These are phyloP conservation scores for Neopestalotiopsis sp. DNA, from an alignment of 2,329 filamentous ascomycete genomes.

Conservation along the genomic window DNA sequence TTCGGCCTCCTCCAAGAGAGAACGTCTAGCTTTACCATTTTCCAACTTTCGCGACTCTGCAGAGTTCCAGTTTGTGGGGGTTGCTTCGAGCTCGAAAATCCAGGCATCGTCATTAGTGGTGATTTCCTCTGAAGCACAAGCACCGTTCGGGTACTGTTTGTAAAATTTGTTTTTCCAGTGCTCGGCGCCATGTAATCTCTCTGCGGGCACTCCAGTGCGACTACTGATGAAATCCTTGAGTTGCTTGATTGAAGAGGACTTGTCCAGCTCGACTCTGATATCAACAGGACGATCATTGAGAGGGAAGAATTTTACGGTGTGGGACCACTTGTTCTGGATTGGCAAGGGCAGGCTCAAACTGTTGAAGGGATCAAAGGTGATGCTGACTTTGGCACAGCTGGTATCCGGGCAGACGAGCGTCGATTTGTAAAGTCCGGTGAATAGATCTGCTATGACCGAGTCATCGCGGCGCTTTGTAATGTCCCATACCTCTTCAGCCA, in stretches of 20 bases:
- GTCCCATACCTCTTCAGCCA: conserved; percentile 88
- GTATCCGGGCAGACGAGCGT: conserved; percentile 83
- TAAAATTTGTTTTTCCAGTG: conserved; percentile 86
- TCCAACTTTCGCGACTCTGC: conserved; percentile 53
- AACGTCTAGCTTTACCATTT: conserved; percentile 37
- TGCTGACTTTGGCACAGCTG: conserved; percentile 88
- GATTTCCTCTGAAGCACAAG: conserved; percentile 75
- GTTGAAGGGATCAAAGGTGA: conserved; percentile 98
- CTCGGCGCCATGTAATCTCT: conserved; percentile 79
- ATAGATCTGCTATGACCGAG: conserved; percentile 92
- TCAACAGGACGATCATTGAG: conserved; percentile 72
- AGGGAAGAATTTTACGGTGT: conserved; percentile 78
- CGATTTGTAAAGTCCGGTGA: conserved; percentile 98
- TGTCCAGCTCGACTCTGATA: conserved; percentile 80
- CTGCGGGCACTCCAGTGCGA: conserved; percentile 66
- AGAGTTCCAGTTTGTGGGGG: conserved; percentile 78
- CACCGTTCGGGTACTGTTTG: conserved; percentile 77
- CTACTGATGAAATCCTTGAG: conserved; percentile 75
- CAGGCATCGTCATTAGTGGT: conserved; percentile 67
- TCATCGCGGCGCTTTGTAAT: conserved; percentile 93
- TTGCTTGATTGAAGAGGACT: conserved; percentile 70
- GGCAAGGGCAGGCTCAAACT: conserved; percentile 91
- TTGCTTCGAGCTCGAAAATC: conserved; percentile 76
- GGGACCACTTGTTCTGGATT: conserved; percentile 81
- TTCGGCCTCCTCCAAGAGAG: conserved; percentile 55